Conservation (phyloP, 257 asterid species). For the Primulina huaijiensis region DNA sequence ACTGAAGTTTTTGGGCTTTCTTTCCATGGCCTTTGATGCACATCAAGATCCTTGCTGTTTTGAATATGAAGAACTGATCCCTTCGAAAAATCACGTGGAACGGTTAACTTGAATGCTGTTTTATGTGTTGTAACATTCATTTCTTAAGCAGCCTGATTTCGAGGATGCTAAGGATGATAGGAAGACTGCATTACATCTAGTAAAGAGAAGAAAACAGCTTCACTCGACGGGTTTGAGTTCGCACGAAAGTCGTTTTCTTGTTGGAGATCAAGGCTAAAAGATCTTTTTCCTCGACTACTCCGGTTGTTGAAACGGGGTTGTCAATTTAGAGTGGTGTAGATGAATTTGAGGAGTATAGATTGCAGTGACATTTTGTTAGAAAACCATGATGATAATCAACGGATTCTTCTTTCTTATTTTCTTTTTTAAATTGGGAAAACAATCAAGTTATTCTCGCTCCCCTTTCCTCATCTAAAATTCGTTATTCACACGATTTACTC, state of each 20-base stretch:
- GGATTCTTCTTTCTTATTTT: too few species aligned
- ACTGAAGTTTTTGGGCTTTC: not conserved
- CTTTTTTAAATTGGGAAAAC: too few species aligned
- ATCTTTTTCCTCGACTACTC: not conserved
- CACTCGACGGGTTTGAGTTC: constrained; percentile 61
- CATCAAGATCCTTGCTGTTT: not conserved
- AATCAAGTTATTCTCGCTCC: too few species aligned
- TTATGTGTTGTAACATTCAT: not conserved
- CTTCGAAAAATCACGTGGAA: not conserved
- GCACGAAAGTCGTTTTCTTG: constrained; percentile 47
- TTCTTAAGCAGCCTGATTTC: constrained; percentile 60
- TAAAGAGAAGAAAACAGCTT: constrained; percentile 71
- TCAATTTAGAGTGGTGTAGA: constrained; percentile 14
- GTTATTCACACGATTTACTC: too few species aligned
- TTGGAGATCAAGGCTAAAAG: constrained; percentile 42
- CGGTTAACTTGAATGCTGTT: not conserved
- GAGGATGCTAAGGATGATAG: constrained; percentile 64
- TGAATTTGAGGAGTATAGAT: not conserved
- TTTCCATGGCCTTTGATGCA: not conserved
- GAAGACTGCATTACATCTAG: constrained; percentile 51
- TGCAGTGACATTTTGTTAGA: too few species aligned
- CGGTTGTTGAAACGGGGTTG: not conserved
- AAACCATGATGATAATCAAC: too few species aligned
- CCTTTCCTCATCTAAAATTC: too few species aligned
- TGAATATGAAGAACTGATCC: not conserved